Evolutionary conservation across 345 rosid genomes (phyloP).

Genomic region (Salix exigua): DNA sequence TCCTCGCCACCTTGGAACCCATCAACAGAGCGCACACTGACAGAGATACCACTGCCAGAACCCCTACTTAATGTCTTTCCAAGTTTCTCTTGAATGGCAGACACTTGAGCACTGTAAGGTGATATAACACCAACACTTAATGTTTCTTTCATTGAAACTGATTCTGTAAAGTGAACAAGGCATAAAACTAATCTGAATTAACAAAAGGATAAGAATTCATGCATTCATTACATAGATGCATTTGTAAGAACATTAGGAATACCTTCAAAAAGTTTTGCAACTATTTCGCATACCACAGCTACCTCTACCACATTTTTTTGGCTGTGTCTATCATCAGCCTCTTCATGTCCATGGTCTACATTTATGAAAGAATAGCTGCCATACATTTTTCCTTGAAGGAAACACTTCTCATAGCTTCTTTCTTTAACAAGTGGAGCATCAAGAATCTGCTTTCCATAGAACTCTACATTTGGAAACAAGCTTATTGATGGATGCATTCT

Average conservation of each 20-base stretch:
- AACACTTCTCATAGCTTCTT: neutral
- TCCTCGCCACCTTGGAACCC: constrained; percentile 56
- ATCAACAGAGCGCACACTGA: constrained; percentile 41
- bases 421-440: constrained; percentile 13
- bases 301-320: constrained; percentile 21
- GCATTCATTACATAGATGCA: neutral
- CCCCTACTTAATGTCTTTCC: constrained; percentile 9
- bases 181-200: too few species aligned
- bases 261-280: constrained; percentile 17
- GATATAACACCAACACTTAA: constrained; percentile 18
- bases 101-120: constrained; percentile 22
- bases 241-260: too few species aligned
- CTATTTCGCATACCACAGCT: constrained; percentile 8
- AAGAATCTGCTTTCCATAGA: constrained; percentile 8
- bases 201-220: neutral
- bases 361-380: constrained; percentile 19
- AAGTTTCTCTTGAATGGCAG: constrained; percentile 42
- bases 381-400: constrained; percentile 7
- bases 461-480: constrained; percentile 14
- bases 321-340: constrained; percentile 5
- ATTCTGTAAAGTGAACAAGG: too few species aligned
- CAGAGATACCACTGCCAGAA: constrained; percentile 18
- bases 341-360: constrained; percentile 11
- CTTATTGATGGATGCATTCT: constrained; percentile 32
- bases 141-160: neutral